Evolutionary conservation across 2,329 filamentous ascomycete genomes (phyloP).

Genomic region (Capronia americana): DNA sequence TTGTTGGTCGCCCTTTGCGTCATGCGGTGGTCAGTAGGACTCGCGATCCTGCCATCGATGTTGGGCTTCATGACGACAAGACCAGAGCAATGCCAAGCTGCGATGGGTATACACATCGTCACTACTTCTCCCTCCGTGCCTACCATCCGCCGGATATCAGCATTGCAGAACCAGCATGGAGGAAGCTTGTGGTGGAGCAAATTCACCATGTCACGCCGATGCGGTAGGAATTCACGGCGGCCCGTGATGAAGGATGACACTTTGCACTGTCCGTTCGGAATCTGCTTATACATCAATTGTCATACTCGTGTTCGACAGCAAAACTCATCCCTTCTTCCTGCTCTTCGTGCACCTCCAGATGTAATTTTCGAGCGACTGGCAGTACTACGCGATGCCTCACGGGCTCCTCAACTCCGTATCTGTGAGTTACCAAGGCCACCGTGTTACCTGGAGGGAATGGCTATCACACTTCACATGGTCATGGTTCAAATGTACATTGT

Average conservation of each 20-base stretch:
- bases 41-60: neutral
- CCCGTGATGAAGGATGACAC: neutral
- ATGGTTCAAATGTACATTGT: conserved; percentile 78
- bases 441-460: neutral
- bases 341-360: neutral
- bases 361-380: neutral
- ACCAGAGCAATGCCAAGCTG: neutral
- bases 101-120: neutral
- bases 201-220: neutral
- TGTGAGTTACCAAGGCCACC: neutral
- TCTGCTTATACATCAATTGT: neutral
- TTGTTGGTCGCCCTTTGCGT: neutral
- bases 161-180: neutral
- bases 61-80: neutral
- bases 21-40: neutral
- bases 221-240: neutral
- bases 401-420: neutral
- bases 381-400: neutral
- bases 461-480: conserved; percentile 54
- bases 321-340: too few species aligned
- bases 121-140: neutral
- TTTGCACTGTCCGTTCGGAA: neutral
- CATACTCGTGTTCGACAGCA: neutral
- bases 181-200: neutral
- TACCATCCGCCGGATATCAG: neutral